These are phyloP conservation scores for Dianthus caryophyllus DNA, from an alignment of 148 eudicot genomes.

Conservation along the genomic window DNA sequence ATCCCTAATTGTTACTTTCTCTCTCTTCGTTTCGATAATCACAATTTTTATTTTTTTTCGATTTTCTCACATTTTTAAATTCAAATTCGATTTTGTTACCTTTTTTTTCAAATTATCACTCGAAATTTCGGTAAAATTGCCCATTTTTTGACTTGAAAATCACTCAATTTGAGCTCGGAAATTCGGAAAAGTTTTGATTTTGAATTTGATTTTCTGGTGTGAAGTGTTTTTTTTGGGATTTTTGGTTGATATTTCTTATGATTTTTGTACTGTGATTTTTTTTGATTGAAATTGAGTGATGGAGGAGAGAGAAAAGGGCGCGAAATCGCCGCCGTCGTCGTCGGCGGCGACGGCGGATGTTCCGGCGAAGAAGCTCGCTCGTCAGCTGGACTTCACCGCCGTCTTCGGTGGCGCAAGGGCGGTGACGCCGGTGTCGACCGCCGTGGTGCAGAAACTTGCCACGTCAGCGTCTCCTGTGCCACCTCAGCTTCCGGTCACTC, in stretches of 20 bases:
- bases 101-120: background rate
- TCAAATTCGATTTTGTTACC: background rate
- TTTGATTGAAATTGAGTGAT: constrained; percentile 6
- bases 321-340: constrained; percentile 19
- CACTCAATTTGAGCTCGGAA: constrained; percentile 15
- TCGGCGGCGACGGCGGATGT: constrained; percentile 27
- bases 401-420: background rate
- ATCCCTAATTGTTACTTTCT: background rate
- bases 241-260: no score
- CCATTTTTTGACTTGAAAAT: background rate
- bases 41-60: background rate
- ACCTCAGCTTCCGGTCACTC: constrained; percentile 26
- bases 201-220: background rate
- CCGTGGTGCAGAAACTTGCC: constrained; percentile 14
- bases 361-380: constrained; percentile 57
- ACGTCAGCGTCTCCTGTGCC: constrained; percentile 12
- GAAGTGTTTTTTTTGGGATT: no score
- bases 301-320: constrained; percentile 26
- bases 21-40: constrained; percentile 2
- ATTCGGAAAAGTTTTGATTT: background rate
- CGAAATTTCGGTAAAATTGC: background rate
- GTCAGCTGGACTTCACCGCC: constrained; percentile 72
- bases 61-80: background rate
- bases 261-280: background rate
- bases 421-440: constrained; percentile 17